phyloP scores from a whole-genome alignment of 495 filamentous ascomycete genomes.

The Hypoxylon intermedium region DNA sequence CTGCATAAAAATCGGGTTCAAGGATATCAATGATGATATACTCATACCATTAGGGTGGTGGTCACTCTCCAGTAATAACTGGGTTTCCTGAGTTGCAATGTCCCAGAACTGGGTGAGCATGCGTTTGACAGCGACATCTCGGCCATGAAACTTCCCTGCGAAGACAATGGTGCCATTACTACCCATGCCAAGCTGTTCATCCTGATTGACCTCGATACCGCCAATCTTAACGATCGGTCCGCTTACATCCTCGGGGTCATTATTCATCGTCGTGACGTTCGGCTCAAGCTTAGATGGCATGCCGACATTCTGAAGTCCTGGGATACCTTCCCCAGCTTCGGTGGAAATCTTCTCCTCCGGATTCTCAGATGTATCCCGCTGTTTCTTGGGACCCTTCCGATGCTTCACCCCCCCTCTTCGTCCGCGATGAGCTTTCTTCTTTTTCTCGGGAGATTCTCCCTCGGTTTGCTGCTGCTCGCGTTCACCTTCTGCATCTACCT shows the following conservation, averaged over 20 bases:
- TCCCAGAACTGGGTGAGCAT: constrained; percentile 96
- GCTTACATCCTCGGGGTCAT: constrained; percentile 61
- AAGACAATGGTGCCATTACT: constrained; percentile 89
- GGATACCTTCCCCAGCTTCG: constrained; percentile 41
- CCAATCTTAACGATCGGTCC: constrained; percentile 72
- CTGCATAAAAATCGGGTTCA: neutral
- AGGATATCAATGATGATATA: neutral
- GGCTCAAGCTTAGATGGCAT: constrained; percentile 61
- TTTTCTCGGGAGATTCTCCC: constrained; percentile 52
- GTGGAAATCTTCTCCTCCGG: constrained; percentile 51
- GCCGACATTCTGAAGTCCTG: constrained; percentile 49
- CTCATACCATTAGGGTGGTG: constrained; percentile 80
- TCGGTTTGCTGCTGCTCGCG: constrained; percentile 47
- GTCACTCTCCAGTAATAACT: constrained; percentile 87
- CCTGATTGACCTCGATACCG: constrained; percentile 74
- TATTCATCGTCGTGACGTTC: constrained; percentile 59
- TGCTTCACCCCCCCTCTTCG: constrained; percentile 80
- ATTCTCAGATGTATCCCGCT: constrained; percentile 47
- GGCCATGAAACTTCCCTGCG: constrained; percentile 83
- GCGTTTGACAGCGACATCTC: constrained; percentile 93
- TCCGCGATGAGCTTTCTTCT: constrained; percentile 84
- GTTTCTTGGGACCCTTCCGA: constrained; percentile 61
- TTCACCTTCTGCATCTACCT: constrained; percentile 45
- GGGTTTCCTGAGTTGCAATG: constrained; percentile 92
- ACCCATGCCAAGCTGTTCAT: constrained; percentile 76